A percentile compares a stretch with the other conserved stretches of the same genome.
These are phyloP conservation scores for Coemansia linderi DNA, from an alignment of 371 early-diverging fungal species.

Conservation along the genomic window DNA sequence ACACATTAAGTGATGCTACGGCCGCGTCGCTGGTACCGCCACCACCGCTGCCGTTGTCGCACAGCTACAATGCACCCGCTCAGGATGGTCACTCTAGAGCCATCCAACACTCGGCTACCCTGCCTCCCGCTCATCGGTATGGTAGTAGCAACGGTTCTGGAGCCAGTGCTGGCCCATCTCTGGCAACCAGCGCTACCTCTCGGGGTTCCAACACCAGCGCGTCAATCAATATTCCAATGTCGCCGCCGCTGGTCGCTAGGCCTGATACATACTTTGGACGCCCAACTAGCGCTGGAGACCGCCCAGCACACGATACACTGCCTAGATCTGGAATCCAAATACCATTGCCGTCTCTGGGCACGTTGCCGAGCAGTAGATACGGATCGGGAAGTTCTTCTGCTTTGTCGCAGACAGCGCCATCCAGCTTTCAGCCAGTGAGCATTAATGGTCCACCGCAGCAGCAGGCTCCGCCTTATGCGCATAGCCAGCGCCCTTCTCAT, in stretches of 20 bases:
- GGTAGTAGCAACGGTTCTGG: background rate
- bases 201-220: constrained; percentile 6
- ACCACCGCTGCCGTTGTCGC: constrained; percentile 7
- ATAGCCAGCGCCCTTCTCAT: background rate
- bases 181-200: background rate
- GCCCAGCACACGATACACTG: constrained; percentile 1
- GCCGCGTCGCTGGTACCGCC: background rate
- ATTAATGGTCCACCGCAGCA: constrained; percentile 14
- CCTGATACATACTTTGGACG: constrained; percentile 34
- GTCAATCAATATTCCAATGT: constrained; percentile 50
- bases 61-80: constrained; percentile 7
- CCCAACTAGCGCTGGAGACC: constrained; percentile 4
- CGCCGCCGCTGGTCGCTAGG: constrained; percentile 34
- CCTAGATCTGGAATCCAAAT: constrained; percentile 6
- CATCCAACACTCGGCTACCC: constrained; percentile 35
- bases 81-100: constrained; percentile 13
- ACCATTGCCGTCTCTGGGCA: constrained; percentile 31
- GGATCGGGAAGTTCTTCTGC: constrained; percentile 8
- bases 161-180: background rate
- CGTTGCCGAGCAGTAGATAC: constrained; percentile 25
- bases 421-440: constrained; percentile 21
- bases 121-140: constrained; percentile 16
- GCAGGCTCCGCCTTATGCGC: background rate
- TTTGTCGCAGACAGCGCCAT: constrained; percentile 17
- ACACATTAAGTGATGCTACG: background rate